Evolutionary conservation across 2,329 filamentous ascomycete species (phyloP), one percentile per base, ranked within the genome.

Genomic region (Arthrobotrys sphaeroides): DNA sequence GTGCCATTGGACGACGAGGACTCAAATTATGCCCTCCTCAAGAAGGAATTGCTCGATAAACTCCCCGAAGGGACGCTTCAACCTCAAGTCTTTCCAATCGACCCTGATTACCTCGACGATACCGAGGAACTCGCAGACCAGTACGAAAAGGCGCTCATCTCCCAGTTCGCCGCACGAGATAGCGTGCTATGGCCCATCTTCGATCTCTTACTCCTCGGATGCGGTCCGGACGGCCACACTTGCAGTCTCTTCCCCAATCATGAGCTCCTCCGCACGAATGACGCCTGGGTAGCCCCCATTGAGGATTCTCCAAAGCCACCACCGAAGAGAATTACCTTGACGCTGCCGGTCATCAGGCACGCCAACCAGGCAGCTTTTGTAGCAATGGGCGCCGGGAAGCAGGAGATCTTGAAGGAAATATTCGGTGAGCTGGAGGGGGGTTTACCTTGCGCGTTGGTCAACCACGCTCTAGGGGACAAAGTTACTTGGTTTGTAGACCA

Each of bases 401-500:
- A 92, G 87, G 92, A 91, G 1, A 90, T 98, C 64, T 86, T 98
- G 87, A 95, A 93, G 87, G 85, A 91, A 81, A 97, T 98, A 79
- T 96, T 99, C 81, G 78, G 79, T 26, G 72, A 76, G n/a, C 77
- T 76, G n/a, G 92, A 95, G 82, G 84, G 85, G 43, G 89, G 88
- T 36, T 85, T 98, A 73, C 95, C 95, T 1, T 97, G 93, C 82
- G 89, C 92, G 0, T 85, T 98, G 78, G 90, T 99, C 80, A 99
- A 99, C 82, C 88, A 91, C 80, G 89, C 88, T 43, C 90, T 88
- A 2, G 92, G 91, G 47, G 93, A 97, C 78, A 90, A 93, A 80
- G 93, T 93, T 81, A 95, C 90, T 84, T 99, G 95, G 95, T 98
- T 99, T 82, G 93, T 94, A 45, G 95, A 98, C 82, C 87, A 89